phyloP scores from a whole-genome alignment of 345 rosid species.

The Dovyalis caffra region DNA sequence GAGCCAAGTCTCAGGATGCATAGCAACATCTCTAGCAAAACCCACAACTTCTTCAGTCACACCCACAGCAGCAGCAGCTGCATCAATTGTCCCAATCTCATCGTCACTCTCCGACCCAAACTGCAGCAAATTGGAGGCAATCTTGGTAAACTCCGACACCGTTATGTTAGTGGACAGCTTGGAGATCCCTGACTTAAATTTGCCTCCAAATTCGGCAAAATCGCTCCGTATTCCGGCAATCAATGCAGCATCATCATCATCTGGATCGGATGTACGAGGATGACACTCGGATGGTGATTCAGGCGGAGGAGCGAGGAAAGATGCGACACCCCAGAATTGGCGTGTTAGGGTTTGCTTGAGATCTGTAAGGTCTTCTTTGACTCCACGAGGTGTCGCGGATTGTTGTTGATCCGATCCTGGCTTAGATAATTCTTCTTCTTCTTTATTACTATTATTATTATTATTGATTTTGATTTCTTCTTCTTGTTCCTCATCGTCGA shows the following conservation, averaged over 20 bases:
- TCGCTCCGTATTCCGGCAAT: conserved; percentile 63
- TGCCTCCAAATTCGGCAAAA: conserved; percentile 68
- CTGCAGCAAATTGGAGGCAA: conserved; percentile 55
- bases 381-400: conserved; percentile 51
- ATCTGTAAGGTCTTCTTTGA: conserved; percentile 82
- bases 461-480: background rate
- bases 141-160: conserved; percentile 66
- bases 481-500: conserved; percentile 38
- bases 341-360: conserved; percentile 70
- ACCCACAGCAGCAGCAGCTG: conserved; percentile 48
- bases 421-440: background rate
- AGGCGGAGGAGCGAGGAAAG: conserved; percentile 90
- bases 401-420: conserved; percentile 20
- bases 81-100: conserved; percentile 40
- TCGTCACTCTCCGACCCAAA: conserved; percentile 49
- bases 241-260: conserved; percentile 26
- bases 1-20: conserved; percentile 97
- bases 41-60: conserved; percentile 78
- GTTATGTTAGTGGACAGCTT: conserved; percentile 55
- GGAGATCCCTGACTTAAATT: conserved; percentile 60
- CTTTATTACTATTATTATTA: too few species aligned
- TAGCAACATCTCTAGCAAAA: conserved; percentile 75
- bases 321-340: conserved; percentile 89
- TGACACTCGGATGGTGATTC: conserved; percentile 32
- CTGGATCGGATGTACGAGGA: conserved; percentile 11